Evolutionary conservation across 2,329 filamentous ascomycete species (phyloP).

Genomic region (Diplocarpon mali): DNA sequence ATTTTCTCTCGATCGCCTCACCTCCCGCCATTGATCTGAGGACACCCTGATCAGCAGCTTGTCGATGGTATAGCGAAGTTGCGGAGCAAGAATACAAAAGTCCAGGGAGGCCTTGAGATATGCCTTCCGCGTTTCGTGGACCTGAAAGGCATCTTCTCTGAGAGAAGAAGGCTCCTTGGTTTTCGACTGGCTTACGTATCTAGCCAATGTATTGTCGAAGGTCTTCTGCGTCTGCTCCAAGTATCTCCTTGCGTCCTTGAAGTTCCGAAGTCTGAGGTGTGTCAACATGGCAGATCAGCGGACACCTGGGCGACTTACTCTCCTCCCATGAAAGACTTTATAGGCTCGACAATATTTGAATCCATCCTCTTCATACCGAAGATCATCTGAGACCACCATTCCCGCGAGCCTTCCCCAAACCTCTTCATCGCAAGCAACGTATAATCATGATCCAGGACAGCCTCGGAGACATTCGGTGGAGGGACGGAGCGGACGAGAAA

Average conservation of each 20-base stretch:
- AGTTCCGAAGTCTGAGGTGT: slow-evolving; percentile 46
- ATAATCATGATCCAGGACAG: slow-evolving; percentile 89
- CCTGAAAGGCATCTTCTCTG: slow-evolving; percentile 88
- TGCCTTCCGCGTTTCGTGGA: slow-evolving; percentile 82
- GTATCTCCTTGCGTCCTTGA: slow-evolving; percentile 71
- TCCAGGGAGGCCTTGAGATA: slow-evolving; percentile 92
- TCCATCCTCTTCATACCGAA: slow-evolving; percentile 70
- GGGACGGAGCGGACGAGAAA: slow-evolving; percentile 71
- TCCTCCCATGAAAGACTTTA: slow-evolving; percentile 63
- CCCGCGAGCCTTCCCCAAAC: slow-evolving; percentile 73
- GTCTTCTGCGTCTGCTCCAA: slow-evolving; percentile 73
- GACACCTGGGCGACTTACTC: slow-evolving; percentile 36
- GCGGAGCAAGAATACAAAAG: slow-evolving; percentile 78
- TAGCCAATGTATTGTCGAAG: slow-evolving; percentile 70
- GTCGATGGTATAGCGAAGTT: slow-evolving; percentile 74
- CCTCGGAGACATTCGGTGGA: slow-evolving; percentile 63
- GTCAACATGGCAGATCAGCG: background rate
- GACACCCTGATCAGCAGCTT: slow-evolving; percentile 77
- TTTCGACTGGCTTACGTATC: slow-evolving; percentile 79
- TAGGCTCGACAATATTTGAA: slow-evolving; percentile 65
- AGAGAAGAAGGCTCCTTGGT: slow-evolving; percentile 86
- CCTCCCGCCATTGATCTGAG: slow-evolving; percentile 78
- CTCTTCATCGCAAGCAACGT: slow-evolving; percentile 76
- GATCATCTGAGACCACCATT: slow-evolving; percentile 75
- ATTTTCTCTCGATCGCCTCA: slow-evolving; percentile 60